Evolutionary conservation across 2,329 filamentous ascomycete genomes (phyloP).

Genomic region (Colletotrichum sp.): DNA sequence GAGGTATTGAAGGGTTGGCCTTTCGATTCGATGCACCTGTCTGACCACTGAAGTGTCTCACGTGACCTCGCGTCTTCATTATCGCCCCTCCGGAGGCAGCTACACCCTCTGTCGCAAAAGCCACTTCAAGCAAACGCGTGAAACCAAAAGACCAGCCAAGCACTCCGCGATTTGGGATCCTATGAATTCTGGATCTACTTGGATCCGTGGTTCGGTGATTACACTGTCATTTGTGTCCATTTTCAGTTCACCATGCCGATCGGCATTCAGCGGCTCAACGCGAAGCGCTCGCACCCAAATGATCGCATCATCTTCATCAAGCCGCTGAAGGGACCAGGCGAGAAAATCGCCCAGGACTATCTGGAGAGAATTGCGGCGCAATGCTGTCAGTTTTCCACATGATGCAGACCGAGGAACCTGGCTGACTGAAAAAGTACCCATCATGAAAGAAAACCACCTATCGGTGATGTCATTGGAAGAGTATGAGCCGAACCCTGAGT

Average conservation of each 20-base stretch:
- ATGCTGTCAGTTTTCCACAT: slow-evolving; percentile 58
- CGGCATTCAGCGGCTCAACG: slow-evolving; percentile 81
- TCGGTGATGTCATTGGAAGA: slow-evolving; percentile 78
- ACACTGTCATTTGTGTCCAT: fast-evolving
- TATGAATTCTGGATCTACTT: neutral
- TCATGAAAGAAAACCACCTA: slow-evolving; percentile 71
- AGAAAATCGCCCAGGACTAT: slow-evolving; percentile 70
- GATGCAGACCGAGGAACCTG: too few species aligned
- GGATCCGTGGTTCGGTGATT: neutral
- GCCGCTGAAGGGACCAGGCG: slow-evolving; percentile 69
- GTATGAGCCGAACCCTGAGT: slow-evolving; percentile 80
- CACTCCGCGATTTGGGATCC: neutral
- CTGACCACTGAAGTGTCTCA: neutral
- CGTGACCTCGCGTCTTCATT: slow-evolving; percentile 5
- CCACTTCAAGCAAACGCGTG: neutral
- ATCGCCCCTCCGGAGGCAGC: neutral
- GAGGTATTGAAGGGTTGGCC: fast-evolving
- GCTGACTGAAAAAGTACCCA: slow-evolving; percentile 55
- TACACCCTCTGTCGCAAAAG: neutral
- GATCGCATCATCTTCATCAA: slow-evolving; percentile 85
- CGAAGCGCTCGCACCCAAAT: slow-evolving; percentile 76
- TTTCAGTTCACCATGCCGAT: slow-evolving; percentile 67
- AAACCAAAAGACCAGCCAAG: neutral
- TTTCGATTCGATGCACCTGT: neutral
- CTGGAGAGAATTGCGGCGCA: slow-evolving; percentile 81